phyloP scores from a whole-genome alignment of 768 basidiomycete genomes.

The Obba rivulosa region DNA sequence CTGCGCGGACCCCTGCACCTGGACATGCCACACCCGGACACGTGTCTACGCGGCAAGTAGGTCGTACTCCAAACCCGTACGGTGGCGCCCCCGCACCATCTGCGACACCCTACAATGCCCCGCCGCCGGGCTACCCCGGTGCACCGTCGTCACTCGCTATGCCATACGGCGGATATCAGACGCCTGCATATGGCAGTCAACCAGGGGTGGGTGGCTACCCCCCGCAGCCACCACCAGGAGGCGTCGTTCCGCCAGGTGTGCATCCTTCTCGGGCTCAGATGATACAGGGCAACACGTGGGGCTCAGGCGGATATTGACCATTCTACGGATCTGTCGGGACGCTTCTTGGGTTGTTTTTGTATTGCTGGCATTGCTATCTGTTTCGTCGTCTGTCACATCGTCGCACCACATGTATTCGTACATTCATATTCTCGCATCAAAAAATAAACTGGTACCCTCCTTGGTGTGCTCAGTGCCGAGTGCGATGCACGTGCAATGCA shows the following conservation, averaged over 20 bases:
- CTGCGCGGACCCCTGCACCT: constrained; percentile 58
- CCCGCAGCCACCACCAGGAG: constrained; percentile 29
- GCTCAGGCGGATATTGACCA: constrained; percentile 27
- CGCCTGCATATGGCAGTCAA: constrained; percentile 43
- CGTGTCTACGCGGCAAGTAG: constrained; percentile 65
- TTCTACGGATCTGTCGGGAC: constrained; percentile 5
- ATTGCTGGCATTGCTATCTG: constrained; percentile 2
- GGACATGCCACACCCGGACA: constrained; percentile 66
- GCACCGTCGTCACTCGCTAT: constrained; percentile 9
- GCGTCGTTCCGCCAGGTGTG: constrained; percentile 46
- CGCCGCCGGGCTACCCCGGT: constrained; percentile 31
- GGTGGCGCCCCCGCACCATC: constrained; percentile 29
- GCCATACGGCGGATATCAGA: constrained; percentile 22
- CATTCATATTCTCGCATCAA: not conserved
- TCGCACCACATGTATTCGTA: not conserved
- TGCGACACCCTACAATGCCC: constrained; percentile 26
- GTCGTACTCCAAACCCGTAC: constrained; percentile 80
- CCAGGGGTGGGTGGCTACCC: constrained; percentile 33
- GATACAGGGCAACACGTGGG: constrained; percentile 45
- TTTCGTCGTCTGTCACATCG: not conserved
- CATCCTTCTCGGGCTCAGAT: constrained; percentile 64
- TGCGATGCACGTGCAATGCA: not conserved
- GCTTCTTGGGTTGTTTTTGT: constrained; percentile 1
- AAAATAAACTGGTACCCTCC: too few species aligned
- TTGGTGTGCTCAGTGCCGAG: not conserved